phyloP scores from a whole-genome alignment of 2,329 filamentous ascomycete species.

The Paraphaeosphaeria minitans region DNA sequence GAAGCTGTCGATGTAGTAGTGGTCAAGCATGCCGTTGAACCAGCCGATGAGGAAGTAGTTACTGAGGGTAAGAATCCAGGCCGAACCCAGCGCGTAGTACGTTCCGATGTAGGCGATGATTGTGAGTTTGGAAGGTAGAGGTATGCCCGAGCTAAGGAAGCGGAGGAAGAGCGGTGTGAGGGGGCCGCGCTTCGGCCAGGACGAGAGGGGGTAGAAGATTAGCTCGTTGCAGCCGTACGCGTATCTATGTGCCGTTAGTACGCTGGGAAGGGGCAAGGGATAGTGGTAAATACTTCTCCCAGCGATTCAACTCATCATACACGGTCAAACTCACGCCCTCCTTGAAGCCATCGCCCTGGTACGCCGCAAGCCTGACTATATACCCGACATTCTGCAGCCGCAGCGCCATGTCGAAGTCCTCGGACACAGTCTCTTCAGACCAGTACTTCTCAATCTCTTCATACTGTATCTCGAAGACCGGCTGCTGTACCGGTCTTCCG shows the following conservation, averaged over 20 bases:
- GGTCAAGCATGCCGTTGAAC: constrained; percentile 75
- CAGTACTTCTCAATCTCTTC: constrained; percentile 56
- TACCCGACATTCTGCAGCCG: constrained; percentile 72
- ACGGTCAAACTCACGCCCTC: constrained; percentile 75
- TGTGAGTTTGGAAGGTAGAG: constrained; percentile 69
- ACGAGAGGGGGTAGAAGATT: constrained; percentile 69
- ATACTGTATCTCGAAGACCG: neutral
- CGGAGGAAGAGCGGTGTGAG: constrained; percentile 68
- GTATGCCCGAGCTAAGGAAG: constrained; percentile 66
- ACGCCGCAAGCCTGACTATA: constrained; percentile 70
- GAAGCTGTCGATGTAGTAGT: constrained; percentile 78
- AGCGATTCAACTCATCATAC: constrained; percentile 72
- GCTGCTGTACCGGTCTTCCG: neutral
- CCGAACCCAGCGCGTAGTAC: constrained; percentile 72
- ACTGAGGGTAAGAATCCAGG: constrained; percentile 67
- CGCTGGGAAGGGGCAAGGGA: neutral
- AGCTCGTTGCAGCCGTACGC: constrained; percentile 74
- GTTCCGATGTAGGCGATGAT: constrained; percentile 74
- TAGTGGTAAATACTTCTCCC: constrained; percentile 61
- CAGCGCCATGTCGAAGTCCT: constrained; percentile 78
- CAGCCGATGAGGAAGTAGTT: constrained; percentile 77
- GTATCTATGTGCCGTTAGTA: constrained; percentile 43
- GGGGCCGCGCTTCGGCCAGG: constrained; percentile 66
- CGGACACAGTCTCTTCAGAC: constrained; percentile 77
- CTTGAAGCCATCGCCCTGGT: constrained; percentile 72